Conservation (phyloP, 2,329 filamentous ascomycete species). For the Knufia petricola region DNA sequence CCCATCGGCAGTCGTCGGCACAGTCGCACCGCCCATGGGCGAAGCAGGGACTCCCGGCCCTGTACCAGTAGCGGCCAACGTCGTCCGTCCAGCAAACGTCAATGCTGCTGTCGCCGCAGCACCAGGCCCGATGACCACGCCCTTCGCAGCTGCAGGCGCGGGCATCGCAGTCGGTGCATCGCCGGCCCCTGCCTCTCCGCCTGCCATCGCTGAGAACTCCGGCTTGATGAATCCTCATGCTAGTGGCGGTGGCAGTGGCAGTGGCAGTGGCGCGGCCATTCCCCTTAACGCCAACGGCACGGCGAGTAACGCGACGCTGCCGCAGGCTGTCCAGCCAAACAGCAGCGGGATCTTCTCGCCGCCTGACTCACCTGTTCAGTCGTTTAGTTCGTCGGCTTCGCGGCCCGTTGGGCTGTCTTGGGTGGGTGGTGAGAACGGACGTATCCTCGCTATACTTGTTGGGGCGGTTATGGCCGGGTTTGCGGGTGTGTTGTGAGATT, state of each 20-base stretch:
- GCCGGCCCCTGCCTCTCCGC: neutral
- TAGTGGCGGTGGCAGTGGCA: neutral
- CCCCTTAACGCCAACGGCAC: no score
- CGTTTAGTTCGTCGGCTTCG: neutral
- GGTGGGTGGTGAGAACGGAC: neutral
- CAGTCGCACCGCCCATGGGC: neutral
- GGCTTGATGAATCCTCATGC: neutral
- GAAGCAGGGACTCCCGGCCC: neutral
- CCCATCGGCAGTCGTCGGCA: neutral
- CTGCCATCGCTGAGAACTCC: neutral
- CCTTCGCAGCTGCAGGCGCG: neutral
- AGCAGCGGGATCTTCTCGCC: neutral
- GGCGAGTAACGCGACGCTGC: no score
- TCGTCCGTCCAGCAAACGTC: neutral
- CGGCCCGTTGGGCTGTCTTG: neutral
- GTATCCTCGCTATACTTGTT: neutral
- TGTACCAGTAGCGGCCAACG: neutral
- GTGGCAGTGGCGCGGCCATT: no score
- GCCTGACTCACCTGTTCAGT: neutral
- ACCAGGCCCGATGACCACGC: neutral
- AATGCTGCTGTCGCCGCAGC: neutral
- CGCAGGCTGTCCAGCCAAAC: no score
- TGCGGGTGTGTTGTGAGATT: neutral
- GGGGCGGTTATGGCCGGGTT: neutral
- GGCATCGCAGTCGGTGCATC: neutral